Evolutionary conservation across 345 rosid species (phyloP).

Genomic region (Eucalyptus victrix): DNA sequence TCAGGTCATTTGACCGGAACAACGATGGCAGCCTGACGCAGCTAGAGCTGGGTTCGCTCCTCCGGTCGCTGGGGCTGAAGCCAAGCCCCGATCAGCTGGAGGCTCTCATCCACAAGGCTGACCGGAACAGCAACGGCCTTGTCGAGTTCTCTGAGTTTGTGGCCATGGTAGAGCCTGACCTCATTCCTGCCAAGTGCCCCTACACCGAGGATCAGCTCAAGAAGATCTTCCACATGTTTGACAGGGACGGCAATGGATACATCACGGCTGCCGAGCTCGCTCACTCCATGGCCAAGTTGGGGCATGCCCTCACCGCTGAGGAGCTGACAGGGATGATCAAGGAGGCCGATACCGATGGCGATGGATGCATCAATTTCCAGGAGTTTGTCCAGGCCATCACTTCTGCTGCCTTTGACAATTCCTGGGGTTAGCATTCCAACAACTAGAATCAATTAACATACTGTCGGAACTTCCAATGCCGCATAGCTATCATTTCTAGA

Average conservation of each 20-base stretch:
- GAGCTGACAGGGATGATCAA: slow-evolving; percentile 83
- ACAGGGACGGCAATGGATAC: slow-evolving; percentile 62
- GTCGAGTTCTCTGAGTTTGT: slow-evolving; percentile 78
- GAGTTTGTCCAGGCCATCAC: slow-evolving; percentile 74
- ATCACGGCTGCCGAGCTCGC: slow-evolving; percentile 77
- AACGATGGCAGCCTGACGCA: slow-evolving; percentile 83
- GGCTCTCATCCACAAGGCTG: slow-evolving; percentile 52
- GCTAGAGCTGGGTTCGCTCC: slow-evolving; percentile 71
- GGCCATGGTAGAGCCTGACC: slow-evolving; percentile 70
- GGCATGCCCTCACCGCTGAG: slow-evolving; percentile 65
- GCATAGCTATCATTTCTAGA: neutral
- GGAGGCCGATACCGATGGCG: slow-evolving; percentile 86
- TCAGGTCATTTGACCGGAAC: slow-evolving; percentile 74
- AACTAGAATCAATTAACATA: neutral
- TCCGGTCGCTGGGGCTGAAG: slow-evolving; percentile 61
- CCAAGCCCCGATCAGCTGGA: slow-evolving; percentile 70
- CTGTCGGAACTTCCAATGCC: neutral
- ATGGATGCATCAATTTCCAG: slow-evolving; percentile 68
- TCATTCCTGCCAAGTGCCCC: slow-evolving; percentile 44
- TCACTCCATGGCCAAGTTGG: slow-evolving; percentile 75
- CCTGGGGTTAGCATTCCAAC: slow-evolving; percentile 34
- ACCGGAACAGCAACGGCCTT: slow-evolving; percentile 59
- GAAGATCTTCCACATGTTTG: slow-evolving; percentile 55
- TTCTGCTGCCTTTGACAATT: slow-evolving; percentile 79
- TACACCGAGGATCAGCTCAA: slow-evolving; percentile 61